phyloP scores from a whole-genome alignment of 495 filamentous ascomycete species.

The Mytilinidion resinicola region DNA sequence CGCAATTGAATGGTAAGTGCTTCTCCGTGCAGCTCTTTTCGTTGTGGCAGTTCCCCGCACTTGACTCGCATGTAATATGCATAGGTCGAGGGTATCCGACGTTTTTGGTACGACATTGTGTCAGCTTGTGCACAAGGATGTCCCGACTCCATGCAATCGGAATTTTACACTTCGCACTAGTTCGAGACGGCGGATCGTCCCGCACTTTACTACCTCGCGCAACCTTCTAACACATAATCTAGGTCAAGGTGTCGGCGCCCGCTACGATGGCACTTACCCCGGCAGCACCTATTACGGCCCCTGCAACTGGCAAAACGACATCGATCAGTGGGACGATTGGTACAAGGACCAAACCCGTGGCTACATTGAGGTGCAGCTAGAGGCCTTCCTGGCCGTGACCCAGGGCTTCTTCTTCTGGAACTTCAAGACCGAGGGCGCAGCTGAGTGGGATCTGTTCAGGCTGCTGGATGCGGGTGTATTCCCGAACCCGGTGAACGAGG shows the following conservation, averaged over 20 bases:
- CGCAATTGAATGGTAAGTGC: conserved; percentile 56
- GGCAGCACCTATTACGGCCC: conserved; percentile 33
- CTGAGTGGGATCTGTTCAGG: conserved; percentile 46
- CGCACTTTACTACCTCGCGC: too few relatives aligned
- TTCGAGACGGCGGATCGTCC: too few relatives aligned
- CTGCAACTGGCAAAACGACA: conserved; percentile 39
- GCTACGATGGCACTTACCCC: conserved; percentile 51
- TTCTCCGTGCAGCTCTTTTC: neutral
- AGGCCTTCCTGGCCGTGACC: conserved; percentile 38
- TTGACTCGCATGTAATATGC: too few relatives aligned
- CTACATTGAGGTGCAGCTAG: conserved; percentile 46
- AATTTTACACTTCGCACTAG: too few relatives aligned
- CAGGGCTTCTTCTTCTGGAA: conserved; percentile 49
- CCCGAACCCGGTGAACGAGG: conserved; percentile 36
- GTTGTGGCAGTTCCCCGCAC: too few relatives aligned
- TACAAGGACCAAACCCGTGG: conserved; percentile 36
- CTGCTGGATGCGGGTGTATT: conserved; percentile 44
- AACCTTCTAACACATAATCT: neutral
- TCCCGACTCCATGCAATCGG: too few relatives aligned
- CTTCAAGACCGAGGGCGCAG: conserved; percentile 44
- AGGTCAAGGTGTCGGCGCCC: conserved; percentile 53
- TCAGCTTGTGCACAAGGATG: too few relatives aligned
- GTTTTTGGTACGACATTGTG: too few relatives aligned
- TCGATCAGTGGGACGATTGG: conserved; percentile 33
- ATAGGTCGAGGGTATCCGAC: too few relatives aligned